phyloP scores from a whole-genome alignment of 2,329 filamentous ascomycete species.

The Pyrenophora tritici-repentis region DNA sequence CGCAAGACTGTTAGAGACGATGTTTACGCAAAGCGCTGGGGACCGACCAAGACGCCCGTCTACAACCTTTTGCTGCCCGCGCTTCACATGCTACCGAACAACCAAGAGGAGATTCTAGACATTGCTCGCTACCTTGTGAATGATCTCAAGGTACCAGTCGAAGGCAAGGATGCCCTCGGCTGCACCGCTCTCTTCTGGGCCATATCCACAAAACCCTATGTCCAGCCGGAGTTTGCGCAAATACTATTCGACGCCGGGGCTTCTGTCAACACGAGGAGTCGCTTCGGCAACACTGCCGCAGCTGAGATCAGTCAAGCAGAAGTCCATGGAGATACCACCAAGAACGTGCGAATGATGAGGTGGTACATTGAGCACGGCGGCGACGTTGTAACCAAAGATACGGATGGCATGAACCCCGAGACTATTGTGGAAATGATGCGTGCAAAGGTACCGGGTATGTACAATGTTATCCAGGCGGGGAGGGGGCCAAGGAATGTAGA shows the following conservation, averaged over 20 bases:
- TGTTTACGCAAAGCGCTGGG: conserved; percentile 18
- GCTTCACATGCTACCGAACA: conserved; percentile 7
- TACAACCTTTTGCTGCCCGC: conserved; percentile 18
- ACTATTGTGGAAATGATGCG: conserved; percentile 21
- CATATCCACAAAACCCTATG: conserved; percentile 22
- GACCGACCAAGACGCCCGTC: conserved; percentile 15
- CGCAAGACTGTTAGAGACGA: conserved; percentile 12
- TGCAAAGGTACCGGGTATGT: conserved; percentile 14
- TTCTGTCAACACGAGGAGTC: conserved; percentile 17
- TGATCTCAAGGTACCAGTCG: conserved; percentile 16
- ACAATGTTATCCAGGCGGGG: conserved; percentile 7
- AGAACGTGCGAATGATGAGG: conserved; percentile 20
- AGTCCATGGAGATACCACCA: conserved; percentile 12
- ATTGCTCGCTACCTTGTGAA: conserved; percentile 16
- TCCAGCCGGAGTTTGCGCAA: conserved; percentile 18
- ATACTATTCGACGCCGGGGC: conserved; percentile 22
- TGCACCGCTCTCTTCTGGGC: conserved; percentile 19
- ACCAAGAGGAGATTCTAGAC: conserved; percentile 5
- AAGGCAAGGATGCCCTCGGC: conserved; percentile 17
- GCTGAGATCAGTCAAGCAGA: conserved; percentile 21
- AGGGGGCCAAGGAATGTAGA: conserved; percentile 13
- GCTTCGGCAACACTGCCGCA: conserved; percentile 15
- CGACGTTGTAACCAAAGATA: conserved; percentile 22
- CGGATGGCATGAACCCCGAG: conserved; percentile 21
- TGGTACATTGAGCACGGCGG: conserved; percentile 26